Evolutionary conservation across 2,329 filamentous ascomycete species (phyloP), one percentile per base, ranked within the genome.

Genomic region (Cladorrhinum sp.): DNA sequence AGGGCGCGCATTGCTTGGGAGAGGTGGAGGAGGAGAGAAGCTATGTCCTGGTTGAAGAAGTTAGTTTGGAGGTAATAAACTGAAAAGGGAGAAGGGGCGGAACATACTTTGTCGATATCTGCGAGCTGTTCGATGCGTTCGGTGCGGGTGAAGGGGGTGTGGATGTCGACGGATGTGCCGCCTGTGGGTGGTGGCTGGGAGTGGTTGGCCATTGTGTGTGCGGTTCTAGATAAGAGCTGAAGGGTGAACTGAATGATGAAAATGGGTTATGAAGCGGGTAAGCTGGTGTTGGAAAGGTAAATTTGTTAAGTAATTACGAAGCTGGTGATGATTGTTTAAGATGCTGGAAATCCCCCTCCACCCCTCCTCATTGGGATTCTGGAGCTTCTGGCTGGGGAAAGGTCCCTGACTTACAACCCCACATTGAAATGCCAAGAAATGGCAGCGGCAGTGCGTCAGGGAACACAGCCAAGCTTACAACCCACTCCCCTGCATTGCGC

Each of bases 71-170:
- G 51, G 24, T n/a, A 32, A 29, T 9, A 29, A 50, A 23, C n/a
- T n/a, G 9, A 22, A 27, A 7, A 13, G 16, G 53, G 25, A 16
- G 20, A 50, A 41, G 25, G 20, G 38, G n/a, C n/a, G 2, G n/a
- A 36, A 23, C 61, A 41, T 71, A 87, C 86, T 70, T 84, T 84
- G 76, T 96, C 92, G 67, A 96, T 90, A 48, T 88, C 85, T 67
- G 87, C 89, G 59, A 96, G 84, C 69, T 96, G 91, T 60, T 87
- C 81, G 65, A 96, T 92, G 65, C 90, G 90, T 72, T 96, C 89
- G 45, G 88, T 83, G 32, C 89, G 83, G 9, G 86, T 89, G 66
- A 93, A 89, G n/a, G 82, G 80, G 32, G 79, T 71, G 49, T 80
- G 77, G 27, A 70, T 58, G 48, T 70, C 65, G 25, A 62, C 23